Base-by-base conservation (phyloP, 305 asterid species). In the Fraxinus paxiana region DNA sequence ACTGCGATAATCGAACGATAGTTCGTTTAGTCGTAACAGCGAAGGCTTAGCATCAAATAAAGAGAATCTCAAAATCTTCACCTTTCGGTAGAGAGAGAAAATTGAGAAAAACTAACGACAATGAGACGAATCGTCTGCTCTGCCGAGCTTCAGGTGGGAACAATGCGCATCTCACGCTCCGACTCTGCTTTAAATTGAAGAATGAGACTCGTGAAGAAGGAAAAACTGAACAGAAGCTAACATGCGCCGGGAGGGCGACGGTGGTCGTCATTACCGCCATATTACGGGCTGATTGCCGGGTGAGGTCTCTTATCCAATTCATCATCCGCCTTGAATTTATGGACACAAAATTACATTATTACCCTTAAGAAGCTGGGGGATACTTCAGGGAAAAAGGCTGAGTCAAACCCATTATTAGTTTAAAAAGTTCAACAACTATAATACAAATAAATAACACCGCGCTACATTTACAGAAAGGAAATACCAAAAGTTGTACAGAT, bases 71-170 rank as follows among this genome's bases (percentile, higher is more conserved):
- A 18, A 56, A 56, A 6, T 15, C 6, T 38, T 28, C 34, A 91
- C 98, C 92, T 84, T 84, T 83, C 77, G 97, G 88, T 13, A 82
- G 77, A 71, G 90, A 87, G 80, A 93, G 84, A 75, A 87, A 84
- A 26, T 87, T 87, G 82, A 93, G 83, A 37, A 83, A 80, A 82
- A 86, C 83, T 10, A 93, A 86, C 6, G 97, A 85, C 30, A 90
- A 75, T 37, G 97, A 91, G 79, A 93, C 88, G 81, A 75, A 76
- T 84, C 97, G 85, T 81, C 98, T 85, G 91, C 97, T 89, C 85
- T 84, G 87, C 74, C 33, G 84, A 85, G 81, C 84, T 86, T 84
- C 79, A 83, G 80, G 83, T 17, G 87, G 85, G 79, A 41, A 82
- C 70, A 85, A 80, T 51, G 89, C 84, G 89, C 97, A 94, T 77